Base-by-base conservation (phyloP, 1,284 basidiomycete species). In the Microbotryum violaceum region DNA sequence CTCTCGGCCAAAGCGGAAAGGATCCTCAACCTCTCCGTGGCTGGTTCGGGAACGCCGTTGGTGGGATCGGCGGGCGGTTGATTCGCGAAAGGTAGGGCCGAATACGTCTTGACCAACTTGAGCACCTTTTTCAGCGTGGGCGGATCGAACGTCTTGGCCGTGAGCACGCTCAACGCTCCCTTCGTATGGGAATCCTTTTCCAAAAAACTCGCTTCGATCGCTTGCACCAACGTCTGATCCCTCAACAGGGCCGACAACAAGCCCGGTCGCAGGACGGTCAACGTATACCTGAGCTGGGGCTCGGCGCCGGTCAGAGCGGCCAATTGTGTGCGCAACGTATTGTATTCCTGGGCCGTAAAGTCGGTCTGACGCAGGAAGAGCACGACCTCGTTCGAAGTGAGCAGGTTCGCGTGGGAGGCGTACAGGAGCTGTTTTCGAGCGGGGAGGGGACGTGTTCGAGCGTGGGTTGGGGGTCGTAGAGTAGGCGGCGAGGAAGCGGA, bases 321-420 rank as follows among this genome's bases (percentile, higher is more conserved):
- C 42, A 78, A 71, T 4, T 74, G 74, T 2, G 68, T 56, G 12
- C 77, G 69, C 6, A 79, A 63, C 1, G 60, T 53, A 4, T 63
- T 58, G 57, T 74, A 72, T 63, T 78, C 75, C 23, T 69, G 63
- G 1, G 74, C 74, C 5, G 71, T 63, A 46, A 79, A 70, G 66
- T 77, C 77, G 56, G 70, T 72, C 50, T 76, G 77, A 29, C 75
- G 71, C 68, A 79, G 77, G 49, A 79, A 69, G 14, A 79, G 69
- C 57, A 78, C 72, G 45, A 78, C 66, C 16, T 73, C 64, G 47
- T 74, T 74, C 8, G 62, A 55, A 5, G 65, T 46, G 48, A 79
- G 65, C n/a, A 79, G 71, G 62, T 77, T 73, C 50, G 58, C 57
- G 67, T 78, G 78, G 54, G 73, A 71, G 25, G 70, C 61, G 70